These are phyloP conservation scores for Phytophthora quininea DNA, from an alignment of 352 stramenopile genomes.

Conservation along the genomic window DNA sequence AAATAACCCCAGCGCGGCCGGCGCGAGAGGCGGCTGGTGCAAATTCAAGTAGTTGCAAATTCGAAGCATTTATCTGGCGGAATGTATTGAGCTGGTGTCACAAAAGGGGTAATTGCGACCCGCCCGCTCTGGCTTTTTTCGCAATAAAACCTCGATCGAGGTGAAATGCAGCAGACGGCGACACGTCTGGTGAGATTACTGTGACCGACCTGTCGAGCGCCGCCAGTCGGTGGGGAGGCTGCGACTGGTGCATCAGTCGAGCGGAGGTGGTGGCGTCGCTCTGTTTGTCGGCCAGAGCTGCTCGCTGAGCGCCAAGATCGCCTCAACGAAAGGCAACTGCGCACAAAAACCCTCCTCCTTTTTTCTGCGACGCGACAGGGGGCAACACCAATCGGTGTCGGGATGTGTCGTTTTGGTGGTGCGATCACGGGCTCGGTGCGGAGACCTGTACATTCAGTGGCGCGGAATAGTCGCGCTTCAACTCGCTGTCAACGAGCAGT, in stretches of 20 bases:
- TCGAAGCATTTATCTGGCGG: neutral
- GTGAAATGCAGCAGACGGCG: constrained; percentile 11
- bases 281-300: no score
- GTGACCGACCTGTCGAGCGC: neutral
- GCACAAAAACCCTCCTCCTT: neutral
- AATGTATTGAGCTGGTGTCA: no score
- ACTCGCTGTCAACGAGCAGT: no score
- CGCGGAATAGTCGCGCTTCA: neutral
- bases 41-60: constrained; percentile 2
- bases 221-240: neutral
- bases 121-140: constrained; percentile 47
- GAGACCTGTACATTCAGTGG: neutral
- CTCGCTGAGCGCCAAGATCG: neutral
- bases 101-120: constrained; percentile 12
- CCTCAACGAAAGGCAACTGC: neutral
- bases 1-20: constrained; percentile 30
- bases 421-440: neutral
- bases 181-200: constrained; percentile 32
- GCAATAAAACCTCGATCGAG: constrained; percentile 6
- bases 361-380: constrained; percentile 1
- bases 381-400: neutral
- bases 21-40: constrained; percentile 6
- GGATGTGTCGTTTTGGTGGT: neutral
- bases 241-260: no score
- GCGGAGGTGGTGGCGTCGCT: no score